A percentile compares a stretch with the other conserved stretches of the same genome.
Conservation (phyloP, 345 rosid genomes). For the Corchorus olitorius region DNA sequence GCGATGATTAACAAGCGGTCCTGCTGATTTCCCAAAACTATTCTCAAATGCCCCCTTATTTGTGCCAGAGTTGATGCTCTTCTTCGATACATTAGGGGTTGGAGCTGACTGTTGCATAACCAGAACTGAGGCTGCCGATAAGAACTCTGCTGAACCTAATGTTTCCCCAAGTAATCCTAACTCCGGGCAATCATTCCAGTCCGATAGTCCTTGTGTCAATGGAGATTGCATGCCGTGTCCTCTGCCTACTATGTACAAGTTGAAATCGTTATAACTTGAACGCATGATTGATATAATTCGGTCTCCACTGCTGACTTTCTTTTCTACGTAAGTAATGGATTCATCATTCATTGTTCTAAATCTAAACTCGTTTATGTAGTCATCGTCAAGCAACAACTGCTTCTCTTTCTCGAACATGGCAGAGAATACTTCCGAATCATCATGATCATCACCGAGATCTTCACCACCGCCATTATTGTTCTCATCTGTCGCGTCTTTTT, state of each 20-base stretch:
- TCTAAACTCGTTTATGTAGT: slow-evolving; percentile 39
- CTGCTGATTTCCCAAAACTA: not conserved
- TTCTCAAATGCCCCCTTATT: not conserved
- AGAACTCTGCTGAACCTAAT: slow-evolving; percentile 28
- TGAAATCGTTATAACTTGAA: slow-evolving; percentile 20
- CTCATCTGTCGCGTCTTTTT: slow-evolving; percentile 9
- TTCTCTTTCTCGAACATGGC: slow-evolving; percentile 3
- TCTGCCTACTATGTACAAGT: slow-evolving; percentile 44
- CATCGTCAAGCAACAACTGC: slow-evolving; percentile 31
- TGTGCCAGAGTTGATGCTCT: not conserved
- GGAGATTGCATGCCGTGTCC: slow-evolving; percentile 32
- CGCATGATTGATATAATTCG: slow-evolving; percentile 21
- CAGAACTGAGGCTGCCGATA: slow-evolving; percentile 36
- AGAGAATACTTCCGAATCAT: not conserved
- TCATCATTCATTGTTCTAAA: slow-evolving; percentile 26
- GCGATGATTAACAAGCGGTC: not conserved
- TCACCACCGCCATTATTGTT: not conserved
- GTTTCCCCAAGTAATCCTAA: slow-evolving; percentile 47
- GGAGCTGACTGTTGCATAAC: slow-evolving; percentile 41
- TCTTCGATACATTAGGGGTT: not conserved
- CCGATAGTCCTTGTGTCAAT: slow-evolving; percentile 31
- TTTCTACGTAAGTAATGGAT: slow-evolving; percentile 30
- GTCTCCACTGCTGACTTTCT: slow-evolving; percentile 33
- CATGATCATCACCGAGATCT: not conserved
- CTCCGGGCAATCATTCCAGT: slow-evolving; percentile 46